Percentiles rank a stretch among this genome's conserved stretches.
phyloP scores from a whole-genome alignment of 495 filamentous ascomycete genomes.

The Aspergillus panamensis region DNA sequence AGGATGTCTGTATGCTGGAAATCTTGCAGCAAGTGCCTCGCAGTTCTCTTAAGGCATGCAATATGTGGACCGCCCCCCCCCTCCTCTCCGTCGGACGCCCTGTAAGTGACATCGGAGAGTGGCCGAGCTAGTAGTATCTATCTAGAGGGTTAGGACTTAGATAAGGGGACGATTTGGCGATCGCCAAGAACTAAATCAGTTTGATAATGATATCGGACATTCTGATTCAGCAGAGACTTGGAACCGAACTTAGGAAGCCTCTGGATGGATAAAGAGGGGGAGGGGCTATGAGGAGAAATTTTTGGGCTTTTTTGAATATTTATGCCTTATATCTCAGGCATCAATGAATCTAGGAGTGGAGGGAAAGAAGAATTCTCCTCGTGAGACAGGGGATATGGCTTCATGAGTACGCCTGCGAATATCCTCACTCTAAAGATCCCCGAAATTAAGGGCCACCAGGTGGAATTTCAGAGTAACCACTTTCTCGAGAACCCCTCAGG shows the following conservation, averaged over 20 bases:
- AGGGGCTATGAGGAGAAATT: too few relatives aligned
- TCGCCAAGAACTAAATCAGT: too few relatives aligned
- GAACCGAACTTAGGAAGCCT: too few relatives aligned
- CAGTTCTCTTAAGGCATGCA: not conserved
- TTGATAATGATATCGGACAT: too few relatives aligned
- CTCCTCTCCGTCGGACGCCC: conserved; percentile 29
- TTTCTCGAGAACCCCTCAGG: not conserved
- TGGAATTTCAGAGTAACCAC: not conserved
- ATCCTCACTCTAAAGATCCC: not conserved
- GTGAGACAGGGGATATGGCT: not conserved
- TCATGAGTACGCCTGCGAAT: not conserved
- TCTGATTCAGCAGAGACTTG: too few relatives aligned
- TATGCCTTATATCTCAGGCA: too few relatives aligned
- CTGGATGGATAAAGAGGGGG: too few relatives aligned
- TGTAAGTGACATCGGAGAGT: not conserved
- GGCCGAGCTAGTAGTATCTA: not conserved
- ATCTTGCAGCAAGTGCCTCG: not conserved
- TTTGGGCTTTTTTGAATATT: too few relatives aligned
- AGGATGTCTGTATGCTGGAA: not conserved
- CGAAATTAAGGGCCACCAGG: not conserved
- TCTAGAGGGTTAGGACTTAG: too few relatives aligned
- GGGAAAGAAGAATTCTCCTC: not conserved
- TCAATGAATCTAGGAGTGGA: not conserved
- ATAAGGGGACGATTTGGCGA: not conserved
- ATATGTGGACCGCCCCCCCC: not conserved